phyloP scores from a whole-genome alignment of 139 green algal genomes.

The Coelastrella sp. region DNA sequence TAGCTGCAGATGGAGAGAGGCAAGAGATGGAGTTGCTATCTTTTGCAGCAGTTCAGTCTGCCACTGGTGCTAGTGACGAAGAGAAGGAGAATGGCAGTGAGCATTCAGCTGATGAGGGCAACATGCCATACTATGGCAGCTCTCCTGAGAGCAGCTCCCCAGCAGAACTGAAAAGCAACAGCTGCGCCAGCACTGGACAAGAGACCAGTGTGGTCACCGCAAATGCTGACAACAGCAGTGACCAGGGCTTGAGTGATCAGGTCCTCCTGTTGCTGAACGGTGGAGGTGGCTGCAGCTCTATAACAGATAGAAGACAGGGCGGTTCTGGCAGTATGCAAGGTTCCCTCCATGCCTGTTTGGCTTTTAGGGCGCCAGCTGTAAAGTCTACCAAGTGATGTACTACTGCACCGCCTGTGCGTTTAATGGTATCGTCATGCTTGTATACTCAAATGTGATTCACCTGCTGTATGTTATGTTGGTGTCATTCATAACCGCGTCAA shows the following conservation, averaged over 20 bases:
- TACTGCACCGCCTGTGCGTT: no score
- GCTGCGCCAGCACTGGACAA: no score
- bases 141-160: no score
- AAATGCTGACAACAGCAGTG: not conserved
- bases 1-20: constrained; percentile 14
- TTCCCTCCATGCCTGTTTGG: constrained; percentile 8
- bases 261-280: not conserved
- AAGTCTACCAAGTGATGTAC: not conserved
- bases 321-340: constrained; percentile 1
- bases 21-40: not conserved
- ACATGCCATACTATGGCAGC: not conserved
- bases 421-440: no score
- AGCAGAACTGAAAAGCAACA: no score
- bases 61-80: not conserved
- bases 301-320: not conserved
- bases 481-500: no score
- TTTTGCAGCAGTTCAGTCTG: constrained; percentile 1
- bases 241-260: not conserved
- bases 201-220: not conserved
- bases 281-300: not conserved
- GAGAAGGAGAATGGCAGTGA: not conserved
- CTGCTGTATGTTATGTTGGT: no score
- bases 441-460: no score
- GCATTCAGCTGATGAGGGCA: not conserved
- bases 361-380: constrained; percentile 19